Conservation (phyloP, 1,284 basidiomycete species). For the Fomitopsis pinicola region DNA sequence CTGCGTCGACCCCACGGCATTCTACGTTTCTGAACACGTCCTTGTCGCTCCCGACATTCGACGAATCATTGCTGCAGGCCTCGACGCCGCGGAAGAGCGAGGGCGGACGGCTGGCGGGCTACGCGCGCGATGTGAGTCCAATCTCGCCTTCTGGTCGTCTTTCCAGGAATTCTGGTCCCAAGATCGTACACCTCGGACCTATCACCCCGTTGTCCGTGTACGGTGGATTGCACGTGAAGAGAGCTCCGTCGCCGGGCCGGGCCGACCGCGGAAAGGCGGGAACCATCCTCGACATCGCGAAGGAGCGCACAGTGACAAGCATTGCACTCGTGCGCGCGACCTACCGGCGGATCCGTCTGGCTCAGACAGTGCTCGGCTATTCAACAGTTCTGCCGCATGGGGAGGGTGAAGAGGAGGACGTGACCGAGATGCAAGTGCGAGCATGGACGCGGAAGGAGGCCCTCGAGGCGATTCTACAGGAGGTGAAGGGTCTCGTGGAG, state of each 20-base stretch:
- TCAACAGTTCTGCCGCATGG: slow-evolving; percentile 43
- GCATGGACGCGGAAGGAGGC: slow-evolving; percentile 56
- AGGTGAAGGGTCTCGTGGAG: slow-evolving; percentile 51
- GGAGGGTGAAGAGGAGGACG: slow-evolving; percentile 17
- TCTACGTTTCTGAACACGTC: slow-evolving; percentile 40
- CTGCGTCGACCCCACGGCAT: slow-evolving; percentile 44
- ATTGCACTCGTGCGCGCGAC: slow-evolving; percentile 46
- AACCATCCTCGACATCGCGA: slow-evolving; percentile 23
- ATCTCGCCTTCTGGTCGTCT: slow-evolving; percentile 31
- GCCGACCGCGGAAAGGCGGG: slow-evolving; percentile 12
- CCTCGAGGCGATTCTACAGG: slow-evolving; percentile 44
- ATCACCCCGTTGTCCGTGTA: slow-evolving; percentile 35
- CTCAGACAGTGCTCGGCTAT: slow-evolving; percentile 63
- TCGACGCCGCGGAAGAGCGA: slow-evolving; percentile 24
- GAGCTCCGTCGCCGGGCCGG: slow-evolving; percentile 9
- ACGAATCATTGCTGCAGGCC: slow-evolving; percentile 18
- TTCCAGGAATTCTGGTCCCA: slow-evolving; percentile 33
- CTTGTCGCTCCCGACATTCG: slow-evolving; percentile 21
- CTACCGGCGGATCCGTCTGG: slow-evolving; percentile 54
- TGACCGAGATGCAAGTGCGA: slow-evolving; percentile 27
- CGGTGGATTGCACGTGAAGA: slow-evolving; percentile 13
- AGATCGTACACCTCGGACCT: slow-evolving; percentile 62
- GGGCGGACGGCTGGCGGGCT: slow-evolving; percentile 38
- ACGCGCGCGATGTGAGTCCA: slow-evolving; percentile 34
- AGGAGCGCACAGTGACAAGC: slow-evolving; percentile 39